These are phyloP conservation scores for Magnusiomyces magnusii DNA, from an alignment of 1,139 yeast genomes.

Conservation along the genomic window DNA sequence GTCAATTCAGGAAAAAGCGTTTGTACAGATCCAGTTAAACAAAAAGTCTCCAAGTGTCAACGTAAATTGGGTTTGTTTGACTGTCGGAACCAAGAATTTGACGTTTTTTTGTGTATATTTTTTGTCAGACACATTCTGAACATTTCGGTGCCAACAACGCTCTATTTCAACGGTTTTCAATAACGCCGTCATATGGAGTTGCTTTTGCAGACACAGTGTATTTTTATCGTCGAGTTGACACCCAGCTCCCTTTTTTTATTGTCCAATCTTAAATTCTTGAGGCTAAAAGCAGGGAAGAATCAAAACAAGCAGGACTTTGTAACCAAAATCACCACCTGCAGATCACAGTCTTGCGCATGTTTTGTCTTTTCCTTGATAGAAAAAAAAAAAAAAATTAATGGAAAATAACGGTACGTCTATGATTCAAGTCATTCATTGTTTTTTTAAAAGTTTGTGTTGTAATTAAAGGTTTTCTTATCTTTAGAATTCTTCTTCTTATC, in stretches of 20 bases:
- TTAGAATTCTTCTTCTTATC: neutral
- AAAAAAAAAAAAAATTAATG: no score
- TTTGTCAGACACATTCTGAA: no score
- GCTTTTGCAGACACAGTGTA: neutral
- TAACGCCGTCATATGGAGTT: neutral
- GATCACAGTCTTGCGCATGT: neutral
- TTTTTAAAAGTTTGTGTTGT: neutral
- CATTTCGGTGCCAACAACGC: no score
- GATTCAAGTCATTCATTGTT: neutral
- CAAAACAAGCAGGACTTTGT: neutral
- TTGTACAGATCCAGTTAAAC: no score
- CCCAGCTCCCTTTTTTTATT: neutral
- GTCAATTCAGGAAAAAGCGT: neutral
- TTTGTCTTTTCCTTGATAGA: neutral
- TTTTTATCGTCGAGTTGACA: neutral
- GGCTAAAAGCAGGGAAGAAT: neutral
- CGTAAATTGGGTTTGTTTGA: no score
- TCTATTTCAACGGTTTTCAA: no score
- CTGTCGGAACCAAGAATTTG: no score
- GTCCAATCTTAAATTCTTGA: neutral
- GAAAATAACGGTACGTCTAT: no score
- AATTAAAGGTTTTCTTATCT: neutral
- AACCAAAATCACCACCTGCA: neutral
- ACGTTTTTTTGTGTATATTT: no score
- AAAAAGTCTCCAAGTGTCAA: no score